Evolutionary conservation across 306 rosid species (phyloP).

Genomic region (cucumber (Cucumis sativus)): DNA sequence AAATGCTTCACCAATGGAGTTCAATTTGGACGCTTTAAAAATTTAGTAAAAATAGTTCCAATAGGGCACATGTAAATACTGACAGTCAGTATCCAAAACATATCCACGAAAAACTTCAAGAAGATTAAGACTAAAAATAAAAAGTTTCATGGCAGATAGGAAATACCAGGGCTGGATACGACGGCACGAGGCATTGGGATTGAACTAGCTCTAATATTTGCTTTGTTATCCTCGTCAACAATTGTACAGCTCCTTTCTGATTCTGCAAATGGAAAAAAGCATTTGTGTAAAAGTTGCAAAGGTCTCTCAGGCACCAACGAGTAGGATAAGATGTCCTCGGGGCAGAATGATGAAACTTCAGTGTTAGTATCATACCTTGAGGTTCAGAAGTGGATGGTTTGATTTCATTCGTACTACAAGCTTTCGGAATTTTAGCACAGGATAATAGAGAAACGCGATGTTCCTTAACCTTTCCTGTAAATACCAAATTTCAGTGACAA

Average conservation of each 20-base stretch:
- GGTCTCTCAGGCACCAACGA: not conserved
- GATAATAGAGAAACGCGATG: conserved; percentile 21
- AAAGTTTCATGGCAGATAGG: not conserved
- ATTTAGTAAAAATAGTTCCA: not conserved
- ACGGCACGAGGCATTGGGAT: conserved; percentile 80
- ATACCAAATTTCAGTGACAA: not conserved
- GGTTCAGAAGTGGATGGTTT: conserved; percentile 29
- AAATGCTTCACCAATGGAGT: not conserved
- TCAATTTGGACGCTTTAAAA: not conserved
- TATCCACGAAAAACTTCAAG: not conserved
- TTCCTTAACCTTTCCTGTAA: not conserved
- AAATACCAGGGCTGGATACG: conserved; percentile 79
- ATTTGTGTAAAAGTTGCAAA: conserved; percentile 13
- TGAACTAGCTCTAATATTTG: conserved; percentile 38
- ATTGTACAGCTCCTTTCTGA: conserved; percentile 22
- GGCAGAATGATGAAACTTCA: not conserved
- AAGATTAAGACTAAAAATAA: not conserved
- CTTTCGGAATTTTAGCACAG: conserved; percentile 34
- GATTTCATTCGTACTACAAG: conserved; percentile 20
- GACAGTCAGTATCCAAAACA: not conserved
- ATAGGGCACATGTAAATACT: not conserved
- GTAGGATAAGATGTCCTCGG: not conserved
- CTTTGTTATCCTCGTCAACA: conserved; percentile 28
- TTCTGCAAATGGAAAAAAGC: conserved; percentile 14
- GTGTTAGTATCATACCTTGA: conserved; percentile 20